phyloP scores from a whole-genome alignment of 2,329 filamentous ascomycete genomes.

The Exophiala xenobiotica region DNA sequence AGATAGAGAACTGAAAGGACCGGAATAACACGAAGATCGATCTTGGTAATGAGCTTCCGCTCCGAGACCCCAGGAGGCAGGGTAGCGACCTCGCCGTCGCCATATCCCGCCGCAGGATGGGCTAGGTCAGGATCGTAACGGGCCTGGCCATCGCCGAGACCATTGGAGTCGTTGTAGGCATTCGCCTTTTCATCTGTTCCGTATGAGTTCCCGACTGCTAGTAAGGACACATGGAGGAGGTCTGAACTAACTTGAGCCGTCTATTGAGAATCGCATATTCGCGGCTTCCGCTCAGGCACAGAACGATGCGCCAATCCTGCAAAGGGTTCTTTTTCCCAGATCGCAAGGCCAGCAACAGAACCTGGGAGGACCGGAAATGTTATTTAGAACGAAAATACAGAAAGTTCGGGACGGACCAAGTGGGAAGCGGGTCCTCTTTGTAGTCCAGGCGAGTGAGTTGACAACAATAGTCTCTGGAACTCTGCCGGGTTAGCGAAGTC shows the following conservation, averaged over 20 bases:
- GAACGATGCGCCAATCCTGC: not conserved
- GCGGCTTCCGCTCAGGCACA: not conserved
- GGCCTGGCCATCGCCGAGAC: constrained; percentile 15
- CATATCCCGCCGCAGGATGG: constrained; percentile 28
- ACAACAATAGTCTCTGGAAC: too few relatives aligned
- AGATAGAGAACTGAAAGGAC: constrained; percentile 69
- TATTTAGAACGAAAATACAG: not conserved
- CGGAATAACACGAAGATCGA: constrained; percentile 70
- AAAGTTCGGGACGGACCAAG: not conserved
- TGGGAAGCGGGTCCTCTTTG: constrained; percentile 18
- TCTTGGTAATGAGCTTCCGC: constrained; percentile 64
- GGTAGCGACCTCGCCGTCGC: constrained; percentile 15
- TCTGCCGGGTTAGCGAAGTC: not conserved
- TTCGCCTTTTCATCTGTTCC: constrained; percentile 22
- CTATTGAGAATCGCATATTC: constrained; percentile 26
- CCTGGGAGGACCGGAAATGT: not conserved
- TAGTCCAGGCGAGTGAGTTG: constrained; percentile 4
- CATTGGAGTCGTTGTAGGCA: constrained; percentile 20
- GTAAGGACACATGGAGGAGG: not conserved
- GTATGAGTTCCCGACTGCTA: not conserved
- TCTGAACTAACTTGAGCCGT: constrained; percentile 21
- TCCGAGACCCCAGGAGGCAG: constrained; percentile 42
- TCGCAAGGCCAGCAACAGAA: not conserved
- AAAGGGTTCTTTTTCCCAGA: not conserved
- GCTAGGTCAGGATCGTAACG: constrained; percentile 31